Evolutionary conservation across 2,329 filamentous ascomycete genomes (phyloP).

Genomic region (Epichloe coenophiala): DNA sequence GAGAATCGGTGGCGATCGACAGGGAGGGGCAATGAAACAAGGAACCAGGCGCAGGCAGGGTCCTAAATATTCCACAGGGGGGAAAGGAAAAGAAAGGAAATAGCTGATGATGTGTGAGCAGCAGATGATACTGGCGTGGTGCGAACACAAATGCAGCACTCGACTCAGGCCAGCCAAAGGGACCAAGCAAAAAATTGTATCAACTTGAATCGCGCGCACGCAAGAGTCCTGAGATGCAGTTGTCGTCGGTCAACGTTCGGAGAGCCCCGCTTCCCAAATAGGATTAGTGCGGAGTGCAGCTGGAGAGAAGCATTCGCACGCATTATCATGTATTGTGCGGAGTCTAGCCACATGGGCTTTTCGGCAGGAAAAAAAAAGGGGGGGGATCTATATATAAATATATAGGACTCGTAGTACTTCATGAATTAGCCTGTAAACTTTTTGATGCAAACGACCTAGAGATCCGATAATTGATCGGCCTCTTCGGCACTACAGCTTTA

Average conservation of each 20-base stretch:
- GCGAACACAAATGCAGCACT: background rate
- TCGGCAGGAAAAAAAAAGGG: no score
- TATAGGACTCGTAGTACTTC: no score
- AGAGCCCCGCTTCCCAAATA: constrained; percentile 12
- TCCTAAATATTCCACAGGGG: background rate
- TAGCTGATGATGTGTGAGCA: no score
- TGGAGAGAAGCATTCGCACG: no score
- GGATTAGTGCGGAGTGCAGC: constrained; percentile 16
- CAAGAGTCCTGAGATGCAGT: background rate
- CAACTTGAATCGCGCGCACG: background rate
- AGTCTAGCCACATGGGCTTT: no score
- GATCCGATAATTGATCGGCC: no score
- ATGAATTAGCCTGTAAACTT: no score
- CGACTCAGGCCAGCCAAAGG: background rate
- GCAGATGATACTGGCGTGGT: background rate
- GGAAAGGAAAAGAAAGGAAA: background rate
- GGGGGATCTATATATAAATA: no score
- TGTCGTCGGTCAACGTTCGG: constrained; percentile 7
- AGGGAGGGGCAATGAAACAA: background rate
- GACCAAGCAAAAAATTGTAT: background rate
- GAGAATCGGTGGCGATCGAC: constrained; percentile 1
- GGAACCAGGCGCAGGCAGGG: background rate
- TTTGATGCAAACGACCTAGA: no score
- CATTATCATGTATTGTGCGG: no score
- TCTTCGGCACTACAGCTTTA: no score